A percentile compares a stretch with the other conserved stretches of the same genome.
Conservation (phyloP, 1,139 yeast species). For the Saccharomycopsis hybrid region DNA sequence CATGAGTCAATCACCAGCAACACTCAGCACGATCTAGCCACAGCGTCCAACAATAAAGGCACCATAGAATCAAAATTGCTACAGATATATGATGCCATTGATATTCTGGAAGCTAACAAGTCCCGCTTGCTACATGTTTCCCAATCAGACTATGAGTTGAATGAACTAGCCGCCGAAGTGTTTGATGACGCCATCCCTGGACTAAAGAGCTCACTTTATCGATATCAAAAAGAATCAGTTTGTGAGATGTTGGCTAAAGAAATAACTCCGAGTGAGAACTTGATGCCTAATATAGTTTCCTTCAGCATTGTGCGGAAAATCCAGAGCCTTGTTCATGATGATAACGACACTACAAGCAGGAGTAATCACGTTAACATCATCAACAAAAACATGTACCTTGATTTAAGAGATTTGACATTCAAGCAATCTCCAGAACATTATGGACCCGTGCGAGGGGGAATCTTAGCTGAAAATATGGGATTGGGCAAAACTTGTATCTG, state of each 20-base stretch:
- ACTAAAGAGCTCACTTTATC: constrained; percentile 43
- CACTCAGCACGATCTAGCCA: too few species aligned
- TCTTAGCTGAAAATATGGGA: constrained; percentile 74
- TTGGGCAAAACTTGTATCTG: constrained; percentile 67
- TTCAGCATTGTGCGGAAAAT: not conserved
- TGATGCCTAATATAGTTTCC: constrained; percentile 40
- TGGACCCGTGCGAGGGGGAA: constrained; percentile 54
- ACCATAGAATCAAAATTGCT: constrained; percentile 21
- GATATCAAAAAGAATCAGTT: constrained; percentile 52
- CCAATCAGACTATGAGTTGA: constrained; percentile 24
- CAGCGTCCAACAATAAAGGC: not conserved
- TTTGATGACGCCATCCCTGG: constrained; percentile 38
- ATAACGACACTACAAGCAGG: too few species aligned
- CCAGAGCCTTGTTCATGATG: too few species aligned
- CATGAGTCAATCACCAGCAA: too few species aligned
- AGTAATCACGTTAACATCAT: too few species aligned
- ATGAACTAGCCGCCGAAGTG: constrained; percentile 23
- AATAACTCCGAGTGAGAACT: constrained; percentile 29
- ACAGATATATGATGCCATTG: constrained; percentile 34
- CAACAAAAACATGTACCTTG: constrained; percentile 2
- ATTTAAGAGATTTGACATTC: constrained; percentile 22
- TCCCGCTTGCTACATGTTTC: constrained; percentile 23
- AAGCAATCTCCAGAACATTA: constrained; percentile 27
- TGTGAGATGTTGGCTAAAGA: constrained; percentile 55
- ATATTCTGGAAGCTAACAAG: constrained; percentile 5